Percentiles rank a stretch among this genome's conserved stretches.
phyloP scores from a whole-genome alignment of 1,284 basidiomycete species.

The Sanghuangporus weigelae region DNA sequence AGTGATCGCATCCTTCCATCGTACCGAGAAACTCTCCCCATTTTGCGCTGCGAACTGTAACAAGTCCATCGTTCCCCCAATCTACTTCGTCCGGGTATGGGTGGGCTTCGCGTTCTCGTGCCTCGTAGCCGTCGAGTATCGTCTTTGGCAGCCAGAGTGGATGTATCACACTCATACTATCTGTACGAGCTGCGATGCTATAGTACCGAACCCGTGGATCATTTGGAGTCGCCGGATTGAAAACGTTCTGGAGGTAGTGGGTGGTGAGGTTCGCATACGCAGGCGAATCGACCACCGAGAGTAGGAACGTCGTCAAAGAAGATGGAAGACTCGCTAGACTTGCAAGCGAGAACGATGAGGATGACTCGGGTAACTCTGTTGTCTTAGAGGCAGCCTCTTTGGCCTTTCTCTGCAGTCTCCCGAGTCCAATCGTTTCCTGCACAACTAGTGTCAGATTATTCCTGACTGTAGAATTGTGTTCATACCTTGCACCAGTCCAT shows the following conservation, averaged over 20 bases:
- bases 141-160: constrained; percentile 97
- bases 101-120: constrained; percentile 37
- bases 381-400: constrained; percentile 21
- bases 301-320: constrained; percentile 81
- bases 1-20: constrained; percentile 92
- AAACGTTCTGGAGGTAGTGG: constrained; percentile 75
- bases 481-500: constrained; percentile 97
- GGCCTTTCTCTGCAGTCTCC: constrained; percentile 37
- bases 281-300: constrained; percentile 93
- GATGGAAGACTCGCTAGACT: constrained; percentile 56
- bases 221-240: constrained; percentile 91
- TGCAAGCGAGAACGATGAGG: constrained; percentile 36
- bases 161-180: constrained; percentile 79
- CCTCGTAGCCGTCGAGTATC: constrained; percentile 80
- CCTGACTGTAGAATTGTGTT: no score
- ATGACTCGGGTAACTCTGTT: constrained; percentile 18
- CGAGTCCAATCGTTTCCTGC: constrained; percentile 84
- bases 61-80: constrained; percentile 94
- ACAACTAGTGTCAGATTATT: neutral
- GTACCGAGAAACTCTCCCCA: constrained; percentile 94
- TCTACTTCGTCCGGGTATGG: constrained; percentile 27
- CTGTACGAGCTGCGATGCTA: constrained; percentile 79
- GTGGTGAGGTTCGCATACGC: constrained; percentile 96
- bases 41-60: constrained; percentile 82
- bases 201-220: constrained; percentile 86